These are phyloP conservation scores for Ophiostoma tasmaniense DNA, from an alignment of 2,329 filamentous ascomycete species.

Conservation along the genomic window DNA sequence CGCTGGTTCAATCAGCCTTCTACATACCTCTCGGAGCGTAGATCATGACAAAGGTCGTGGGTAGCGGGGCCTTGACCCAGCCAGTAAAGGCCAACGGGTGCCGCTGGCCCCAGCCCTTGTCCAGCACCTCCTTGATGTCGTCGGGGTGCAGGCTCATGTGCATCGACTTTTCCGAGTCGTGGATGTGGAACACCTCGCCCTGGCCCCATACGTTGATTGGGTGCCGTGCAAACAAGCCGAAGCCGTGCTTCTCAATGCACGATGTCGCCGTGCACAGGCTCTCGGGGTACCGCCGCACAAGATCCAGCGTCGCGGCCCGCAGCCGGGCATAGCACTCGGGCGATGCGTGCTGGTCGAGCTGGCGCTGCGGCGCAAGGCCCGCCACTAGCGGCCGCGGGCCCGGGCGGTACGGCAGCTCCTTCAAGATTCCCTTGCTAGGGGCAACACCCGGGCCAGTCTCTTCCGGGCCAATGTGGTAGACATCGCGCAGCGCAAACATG, in stretches of 20 bases:
- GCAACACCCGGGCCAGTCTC: conserved; percentile 38
- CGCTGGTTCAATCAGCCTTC: too few species aligned
- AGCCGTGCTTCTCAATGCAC: conserved; percentile 74
- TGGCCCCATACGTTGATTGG: conserved; percentile 62
- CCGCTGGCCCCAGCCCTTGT: conserved; percentile 70
- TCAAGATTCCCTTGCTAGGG: conserved; percentile 50
- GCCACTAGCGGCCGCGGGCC: conserved; percentile 58
- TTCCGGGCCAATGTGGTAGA: conserved; percentile 48
- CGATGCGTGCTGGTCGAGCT: conserved; percentile 59
- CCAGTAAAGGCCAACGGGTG: conserved; percentile 59
- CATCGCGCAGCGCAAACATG: conserved; percentile 61
- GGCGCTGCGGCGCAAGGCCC: conserved; percentile 75
- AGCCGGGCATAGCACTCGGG: conserved; percentile 47
- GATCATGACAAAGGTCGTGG: conserved; percentile 68
- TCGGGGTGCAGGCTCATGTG: conserved; percentile 74
- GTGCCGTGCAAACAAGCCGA: conserved; percentile 61
- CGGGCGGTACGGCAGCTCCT: conserved; percentile 49
- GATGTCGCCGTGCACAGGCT: conserved; percentile 55
- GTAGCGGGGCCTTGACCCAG: conserved; percentile 60
- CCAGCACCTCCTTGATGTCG: conserved; percentile 63
- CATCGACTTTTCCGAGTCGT: conserved; percentile 66
- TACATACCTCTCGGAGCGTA: conserved; percentile 60
- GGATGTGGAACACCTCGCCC: conserved; percentile 77
- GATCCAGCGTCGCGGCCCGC: conserved; percentile 41
- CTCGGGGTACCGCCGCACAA: conserved; percentile 36